A percentile compares a stretch with the other conserved stretches of the same genome.
phyloP scores from a whole-genome alignment of 306 rosid genomes.

The Pachyrhizus erosus region DNA sequence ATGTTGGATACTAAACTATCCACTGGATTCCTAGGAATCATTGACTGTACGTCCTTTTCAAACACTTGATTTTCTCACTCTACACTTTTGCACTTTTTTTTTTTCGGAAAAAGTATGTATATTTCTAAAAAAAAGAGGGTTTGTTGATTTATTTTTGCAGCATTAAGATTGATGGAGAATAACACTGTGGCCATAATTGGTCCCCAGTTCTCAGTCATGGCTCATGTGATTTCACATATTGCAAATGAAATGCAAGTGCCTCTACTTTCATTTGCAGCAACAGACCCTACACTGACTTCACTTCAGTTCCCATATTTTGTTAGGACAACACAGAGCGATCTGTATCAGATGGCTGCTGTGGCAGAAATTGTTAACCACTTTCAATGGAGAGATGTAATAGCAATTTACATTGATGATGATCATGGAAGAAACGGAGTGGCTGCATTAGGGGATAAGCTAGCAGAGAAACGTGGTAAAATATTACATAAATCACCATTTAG shows the following conservation, averaged over 20 bases:
- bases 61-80: not conserved
- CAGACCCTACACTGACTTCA: conserved; percentile 75
- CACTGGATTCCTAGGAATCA: conserved; percentile 63
- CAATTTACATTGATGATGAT: conserved; percentile 78
- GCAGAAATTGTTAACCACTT: conserved; percentile 67
- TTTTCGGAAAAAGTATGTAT: not conserved
- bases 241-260: conserved; percentile 65
- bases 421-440: conserved; percentile 80
- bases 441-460: conserved; percentile 68
- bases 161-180: conserved; percentile 60
- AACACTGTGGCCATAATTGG: conserved; percentile 67
- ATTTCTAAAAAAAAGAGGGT: not conserved
- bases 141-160: conserved; percentile 26
- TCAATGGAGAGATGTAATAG: conserved; percentile 78
- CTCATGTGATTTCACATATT: conserved; percentile 58
- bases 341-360: conserved; percentile 80
- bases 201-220: conserved; percentile 60
- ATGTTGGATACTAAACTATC: conserved; percentile 49
- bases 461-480: conserved; percentile 68
- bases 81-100: not conserved
- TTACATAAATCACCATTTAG: conserved; percentile 66
- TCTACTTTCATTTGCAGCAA: conserved; percentile 62
- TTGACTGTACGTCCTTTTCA: conserved; percentile 51
- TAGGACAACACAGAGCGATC: conserved; percentile 69
- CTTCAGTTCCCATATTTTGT: conserved; percentile 83